Base-by-base conservation (phyloP, 2,329 filamentous ascomycete species). In the Aspergillus tubingensis region DNA sequence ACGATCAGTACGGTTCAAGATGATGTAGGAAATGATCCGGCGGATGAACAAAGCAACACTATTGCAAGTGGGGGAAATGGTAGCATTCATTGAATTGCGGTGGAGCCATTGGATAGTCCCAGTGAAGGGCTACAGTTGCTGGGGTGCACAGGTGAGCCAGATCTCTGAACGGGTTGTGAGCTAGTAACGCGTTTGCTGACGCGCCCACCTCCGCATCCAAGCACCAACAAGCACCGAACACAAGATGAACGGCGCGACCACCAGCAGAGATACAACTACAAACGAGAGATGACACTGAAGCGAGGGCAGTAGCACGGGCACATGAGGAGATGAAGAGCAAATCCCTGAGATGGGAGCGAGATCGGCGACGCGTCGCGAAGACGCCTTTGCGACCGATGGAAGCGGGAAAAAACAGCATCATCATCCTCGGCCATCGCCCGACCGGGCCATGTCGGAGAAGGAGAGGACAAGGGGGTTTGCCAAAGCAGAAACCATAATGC, bases 161-260 rank as follows among this genome's bases (percentile, higher is more conserved):
- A 59, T 61, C 57, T 58, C 57, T 58, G 62, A 54, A 64, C 57
- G 62, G 44, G 60, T 56, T 15, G 58, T 66, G 64, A 65, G 63
- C 63, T 62, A 57, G 62, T 62, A 60, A 72, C 72, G 71, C 72
- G 69, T 71, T 62, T 58, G 52, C 57, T 60, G 69, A 73, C 72
- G 72, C 72, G 72, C 68, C 63, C 36, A 54, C 47, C 62, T 63
- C 62, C 65, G 59, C 64, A 65, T 57, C 56, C 32, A 25, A 52
- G 36, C 51, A 63, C 32, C 55, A 63, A 65, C 53, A 61, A 54
- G 44, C 55, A 44, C 19, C 11, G 19, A 25, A 44, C 41, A 51
- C 25, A 44, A 47, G 38, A 47, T 41, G 23, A 43, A 47, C 53
- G n/a, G n/a, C 32, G 27, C 43, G 30, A 21, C 17, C 8, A 49